phyloP scores from a whole-genome alignment of 78 protist genomes.

The Isochrysis galbana region DNA sequence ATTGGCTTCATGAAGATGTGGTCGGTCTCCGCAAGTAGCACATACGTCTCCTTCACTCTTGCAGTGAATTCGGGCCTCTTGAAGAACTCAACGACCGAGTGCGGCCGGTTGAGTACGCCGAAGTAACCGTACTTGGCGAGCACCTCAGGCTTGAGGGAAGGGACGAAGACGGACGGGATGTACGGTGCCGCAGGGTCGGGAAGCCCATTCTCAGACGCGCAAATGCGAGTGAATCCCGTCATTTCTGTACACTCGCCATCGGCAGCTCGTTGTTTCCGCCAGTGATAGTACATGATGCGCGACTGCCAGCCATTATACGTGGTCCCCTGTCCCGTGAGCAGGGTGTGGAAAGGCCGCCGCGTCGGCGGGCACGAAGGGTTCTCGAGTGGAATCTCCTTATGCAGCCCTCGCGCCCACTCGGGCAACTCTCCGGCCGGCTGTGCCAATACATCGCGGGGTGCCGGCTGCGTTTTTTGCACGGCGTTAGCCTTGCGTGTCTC shows the following conservation, averaged over 20 bases:
- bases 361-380: not conserved
- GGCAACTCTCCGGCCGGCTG: no score
- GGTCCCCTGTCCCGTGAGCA: conserved; percentile 1
- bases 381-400: not conserved
- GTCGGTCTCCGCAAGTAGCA: not conserved
- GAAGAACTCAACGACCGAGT: conserved; percentile 6
- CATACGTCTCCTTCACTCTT: not conserved
- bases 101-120: conserved; percentile 23
- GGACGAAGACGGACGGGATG: conserved; percentile 4
- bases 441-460: no score
- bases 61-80: not conserved
- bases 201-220: not conserved
- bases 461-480: no score
- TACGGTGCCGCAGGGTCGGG: not conserved
- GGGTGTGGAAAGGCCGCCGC: conserved; percentile 3
- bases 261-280: conserved; percentile 9
- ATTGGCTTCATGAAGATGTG: not conserved
- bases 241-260: conserved; percentile 26
- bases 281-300: conserved; percentile 20
- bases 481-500: no score
- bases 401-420: no score
- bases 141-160: not conserved
- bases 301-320: conserved; percentile 5
- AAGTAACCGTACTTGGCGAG: not conserved
- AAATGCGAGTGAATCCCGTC: conserved; percentile 24